Percentiles rank a stretch among this genome's conserved stretches.
Evolutionary conservation across 2,329 filamentous ascomycete species (phyloP).

Genomic region (Lecanicillium sp.): DNA sequence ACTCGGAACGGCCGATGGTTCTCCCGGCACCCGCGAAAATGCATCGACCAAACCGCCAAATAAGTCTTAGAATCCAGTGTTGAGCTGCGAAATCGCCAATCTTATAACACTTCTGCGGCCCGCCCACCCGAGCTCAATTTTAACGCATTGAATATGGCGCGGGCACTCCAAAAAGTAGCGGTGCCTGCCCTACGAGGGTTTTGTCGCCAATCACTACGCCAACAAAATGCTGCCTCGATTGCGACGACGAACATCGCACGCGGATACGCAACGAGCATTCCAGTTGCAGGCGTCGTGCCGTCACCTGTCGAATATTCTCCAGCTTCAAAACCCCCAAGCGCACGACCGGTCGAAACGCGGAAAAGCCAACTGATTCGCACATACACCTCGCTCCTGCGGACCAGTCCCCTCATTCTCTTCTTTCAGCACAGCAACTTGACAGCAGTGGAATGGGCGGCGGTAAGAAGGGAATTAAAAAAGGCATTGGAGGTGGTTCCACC

Average conservation of each 20-base stretch:
- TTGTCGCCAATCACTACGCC: too few relatives aligned
- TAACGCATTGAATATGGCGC: neutral
- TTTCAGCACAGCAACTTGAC: slow-evolving; percentile 67
- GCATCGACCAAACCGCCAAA: neutral
- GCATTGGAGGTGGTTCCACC: slow-evolving; percentile 34
- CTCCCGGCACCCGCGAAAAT: slow-evolving; percentile 4
- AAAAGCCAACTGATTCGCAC: slow-evolving; percentile 82
- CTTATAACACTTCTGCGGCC: too few relatives aligned
- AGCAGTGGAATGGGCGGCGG: slow-evolving; percentile 52
- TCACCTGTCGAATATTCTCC: slow-evolving; percentile 44
- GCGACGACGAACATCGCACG: too few relatives aligned
- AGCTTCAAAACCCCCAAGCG: slow-evolving; percentile 76
- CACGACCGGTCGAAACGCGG: slow-evolving; percentile 77
- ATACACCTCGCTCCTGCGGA: slow-evolving; percentile 82
- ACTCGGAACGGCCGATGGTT: slow-evolving; percentile 9
- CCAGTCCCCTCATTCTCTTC: slow-evolving; percentile 75
- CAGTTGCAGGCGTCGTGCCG: slow-evolving; percentile 13
- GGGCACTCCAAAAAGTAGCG: too few relatives aligned
- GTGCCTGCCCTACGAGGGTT: too few relatives aligned
- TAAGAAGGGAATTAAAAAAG: slow-evolving; percentile 34
- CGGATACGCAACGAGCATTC: slow-evolving; percentile 8
- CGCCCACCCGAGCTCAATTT: too few relatives aligned
- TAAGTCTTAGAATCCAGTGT: too few relatives aligned
- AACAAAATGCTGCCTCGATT: too few relatives aligned
- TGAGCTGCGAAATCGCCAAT: too few relatives aligned